These are phyloP conservation scores for Alternaria gaisen DNA, from an alignment of 2,329 filamentous ascomycete genomes.

Conservation along the genomic window DNA sequence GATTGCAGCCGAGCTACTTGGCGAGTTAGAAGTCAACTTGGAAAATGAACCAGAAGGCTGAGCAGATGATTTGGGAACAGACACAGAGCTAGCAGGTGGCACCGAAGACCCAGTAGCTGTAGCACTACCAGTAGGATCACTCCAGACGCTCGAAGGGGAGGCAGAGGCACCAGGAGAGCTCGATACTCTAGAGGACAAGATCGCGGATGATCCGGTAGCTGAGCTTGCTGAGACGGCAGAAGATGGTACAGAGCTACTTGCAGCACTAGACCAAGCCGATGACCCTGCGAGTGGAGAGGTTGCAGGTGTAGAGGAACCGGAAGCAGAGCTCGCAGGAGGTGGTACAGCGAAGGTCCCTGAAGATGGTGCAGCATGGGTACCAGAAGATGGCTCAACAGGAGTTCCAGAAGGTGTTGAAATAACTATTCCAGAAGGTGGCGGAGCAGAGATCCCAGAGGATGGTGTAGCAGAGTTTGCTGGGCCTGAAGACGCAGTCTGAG, in stretches of 20 bases:
- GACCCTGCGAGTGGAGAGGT: not conserved
- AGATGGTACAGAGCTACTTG: not conserved
- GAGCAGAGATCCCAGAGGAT: not conserved
- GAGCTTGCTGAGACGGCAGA: not conserved
- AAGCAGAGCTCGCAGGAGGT: not conserved
- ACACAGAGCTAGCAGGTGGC: not conserved
- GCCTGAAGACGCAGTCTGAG: not conserved
- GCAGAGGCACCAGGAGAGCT: not conserved
- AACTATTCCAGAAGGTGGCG: not conserved
- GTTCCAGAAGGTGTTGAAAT: not conserved
- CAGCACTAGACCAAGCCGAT: not conserved
- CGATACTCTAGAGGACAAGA: not conserved
- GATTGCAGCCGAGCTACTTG: constrained; percentile 1
- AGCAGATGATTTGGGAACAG: not conserved
- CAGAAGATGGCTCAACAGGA: not conserved
- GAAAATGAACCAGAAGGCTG: not conserved
- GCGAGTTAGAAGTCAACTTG: not conserved
- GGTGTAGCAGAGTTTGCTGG: not conserved
- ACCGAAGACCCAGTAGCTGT: not conserved
- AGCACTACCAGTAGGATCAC: not conserved
- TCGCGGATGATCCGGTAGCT: not conserved
- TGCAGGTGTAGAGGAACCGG: not conserved
- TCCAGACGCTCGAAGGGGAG: not conserved
- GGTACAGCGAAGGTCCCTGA: not conserved
- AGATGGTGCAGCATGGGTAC: no score